Evolutionary conservation across 139 green algal genomes (phyloP), one percentile per base, ranked within the genome.

Genomic region (Chlorella ohadii): DNA sequence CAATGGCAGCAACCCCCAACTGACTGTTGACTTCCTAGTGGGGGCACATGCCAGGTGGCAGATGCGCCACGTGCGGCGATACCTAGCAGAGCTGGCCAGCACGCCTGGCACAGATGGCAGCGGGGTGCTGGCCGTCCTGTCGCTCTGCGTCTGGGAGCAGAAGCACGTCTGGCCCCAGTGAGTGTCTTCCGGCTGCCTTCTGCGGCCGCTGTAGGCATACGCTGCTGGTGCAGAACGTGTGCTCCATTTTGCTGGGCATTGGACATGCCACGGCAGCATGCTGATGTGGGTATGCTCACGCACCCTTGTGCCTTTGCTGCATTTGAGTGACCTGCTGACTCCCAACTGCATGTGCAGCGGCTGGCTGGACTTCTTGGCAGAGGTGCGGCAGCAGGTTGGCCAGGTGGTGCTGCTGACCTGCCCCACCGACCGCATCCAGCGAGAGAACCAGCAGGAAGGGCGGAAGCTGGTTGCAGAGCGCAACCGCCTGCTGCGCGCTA

Each of bases 141-240:
- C 44, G 44, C 47, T 79, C 28, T 79, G 72, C 47, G 47, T 79
- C 44, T 79, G 72, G 72, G 72, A 79, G 72, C 72, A 79, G 72
- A 64, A 65, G 72, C 44, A 47, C 16, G 47, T 79, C 27, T 41
- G 39, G 23, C 72, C 38, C 28, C 2, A 31, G 72, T 65, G n/a
- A 47, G 72, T 4, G 9, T 67, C 44, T 16, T 16, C 44, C 9
- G 44, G 44, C n/a, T n/a, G n/a, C n/a, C n/a, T n/a, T n/a, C n/a
- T n/a, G n/a, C n/a, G n/a, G n/a, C n/a, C n/a, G n/a, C n/a, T n/a
- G n/a, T n/a, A n/a, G n/a, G n/a, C n/a, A n/a, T n/a, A n/a, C n/a
- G n/a, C n/a, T n/a, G n/a, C n/a, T n/a, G n/a, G n/a, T n/a, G n/a
- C n/a, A n/a, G n/a, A n/a, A n/a, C n/a, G n/a, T n/a, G n/a, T n/a